Percentiles rank a stretch among this genome's conserved stretches.
Conservation (phyloP, 371 early-diverging fungal genomes). For the Dinochytrium kinnereticum region DNA sequence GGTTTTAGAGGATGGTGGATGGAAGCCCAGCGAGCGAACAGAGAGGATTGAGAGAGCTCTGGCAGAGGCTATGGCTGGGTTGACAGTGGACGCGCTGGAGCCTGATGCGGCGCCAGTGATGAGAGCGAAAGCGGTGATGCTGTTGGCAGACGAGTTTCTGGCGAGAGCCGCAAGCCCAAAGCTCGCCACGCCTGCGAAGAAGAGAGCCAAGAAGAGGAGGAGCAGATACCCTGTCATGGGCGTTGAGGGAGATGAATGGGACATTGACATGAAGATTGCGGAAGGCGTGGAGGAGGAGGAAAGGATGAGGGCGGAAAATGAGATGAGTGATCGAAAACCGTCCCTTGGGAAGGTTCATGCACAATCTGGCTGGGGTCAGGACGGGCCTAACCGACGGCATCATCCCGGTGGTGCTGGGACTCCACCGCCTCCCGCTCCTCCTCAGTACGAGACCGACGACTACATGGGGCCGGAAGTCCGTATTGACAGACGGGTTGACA, state of each 20-base stretch:
- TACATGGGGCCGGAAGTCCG: background rate
- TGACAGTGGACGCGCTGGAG: constrained; percentile 35
- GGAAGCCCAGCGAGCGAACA: constrained; percentile 21
- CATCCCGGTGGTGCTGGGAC: too few relatives aligned
- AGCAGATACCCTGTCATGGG: constrained; percentile 22
- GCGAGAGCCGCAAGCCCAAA: constrained; percentile 29
- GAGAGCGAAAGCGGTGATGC: constrained; percentile 29
- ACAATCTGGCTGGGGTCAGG: background rate
- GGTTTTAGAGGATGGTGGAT: constrained; percentile 22
- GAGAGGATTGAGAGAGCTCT: constrained; percentile 33
- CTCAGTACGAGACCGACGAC: background rate
- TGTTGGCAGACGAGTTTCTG: constrained; percentile 19
- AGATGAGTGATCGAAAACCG: background rate
- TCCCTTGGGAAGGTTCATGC: background rate
- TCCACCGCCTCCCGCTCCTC: background rate
- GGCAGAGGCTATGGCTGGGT: constrained; percentile 34
- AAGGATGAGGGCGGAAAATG: background rate
- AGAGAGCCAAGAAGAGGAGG: constrained; percentile 28
- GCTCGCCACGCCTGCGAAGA: constrained; percentile 31
- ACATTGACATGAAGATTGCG: constrained; percentile 17
- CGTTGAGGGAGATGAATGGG: constrained; percentile 22
- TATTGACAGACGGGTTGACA: background rate
- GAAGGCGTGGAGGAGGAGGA: too few relatives aligned
- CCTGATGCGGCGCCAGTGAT: constrained; percentile 32
- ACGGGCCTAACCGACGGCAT: background rate